Percentiles rank a stretch among this genome's conserved stretches.
Evolutionary conservation across 2,329 filamentous ascomycete genomes (phyloP).

Genomic region (Pseudogymnoascus sp.): DNA sequence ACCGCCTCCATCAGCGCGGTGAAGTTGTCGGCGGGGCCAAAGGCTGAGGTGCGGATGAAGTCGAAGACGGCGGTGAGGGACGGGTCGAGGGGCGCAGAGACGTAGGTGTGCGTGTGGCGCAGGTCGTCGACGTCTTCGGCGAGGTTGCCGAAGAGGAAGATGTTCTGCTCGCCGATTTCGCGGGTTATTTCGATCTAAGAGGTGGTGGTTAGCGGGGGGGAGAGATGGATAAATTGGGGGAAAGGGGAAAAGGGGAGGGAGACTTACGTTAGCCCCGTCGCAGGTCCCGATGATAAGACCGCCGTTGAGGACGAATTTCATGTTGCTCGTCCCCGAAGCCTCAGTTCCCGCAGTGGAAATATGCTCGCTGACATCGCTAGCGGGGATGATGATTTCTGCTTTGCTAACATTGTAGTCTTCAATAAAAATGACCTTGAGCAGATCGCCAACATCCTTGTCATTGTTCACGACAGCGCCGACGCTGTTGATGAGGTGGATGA

Average conservation of each 20-base stretch:
- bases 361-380: slow-evolving; percentile 94
- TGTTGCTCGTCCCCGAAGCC: slow-evolving; percentile 85
- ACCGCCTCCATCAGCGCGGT: slow-evolving; percentile 76
- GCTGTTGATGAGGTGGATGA: slow-evolving; percentile 92
- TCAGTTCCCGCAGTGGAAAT: slow-evolving; percentile 98
- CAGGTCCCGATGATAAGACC: slow-evolving; percentile 96
- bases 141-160: slow-evolving; percentile 95
- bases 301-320: slow-evolving; percentile 98
- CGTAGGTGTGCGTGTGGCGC: slow-evolving; percentile 81
- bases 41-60: slow-evolving; percentile 68
- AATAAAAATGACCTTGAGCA: slow-evolving; percentile 94
- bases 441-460: slow-evolving; percentile 82
- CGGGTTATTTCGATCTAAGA: slow-evolving; percentile 86
- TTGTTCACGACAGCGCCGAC: slow-evolving; percentile 88
- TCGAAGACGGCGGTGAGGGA: slow-evolving; percentile 75
- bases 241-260: background rate
- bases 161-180: slow-evolving; percentile 92
- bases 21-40: slow-evolving; percentile 74
- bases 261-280: slow-evolving; percentile 86
- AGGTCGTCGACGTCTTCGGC: slow-evolving; percentile 95
- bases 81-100: slow-evolving; percentile 66
- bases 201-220: slow-evolving; percentile 7
- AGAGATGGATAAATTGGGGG: background rate
- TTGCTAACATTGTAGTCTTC: slow-evolving; percentile 99
- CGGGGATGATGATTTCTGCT: slow-evolving; percentile 90